Percentiles rank a stretch among this genome's conserved stretches.
These are phyloP conservation scores for Yamadazyma spencermartinsiae DNA, from an alignment of 1,139 yeast genomes.

Conservation along the genomic window DNA sequence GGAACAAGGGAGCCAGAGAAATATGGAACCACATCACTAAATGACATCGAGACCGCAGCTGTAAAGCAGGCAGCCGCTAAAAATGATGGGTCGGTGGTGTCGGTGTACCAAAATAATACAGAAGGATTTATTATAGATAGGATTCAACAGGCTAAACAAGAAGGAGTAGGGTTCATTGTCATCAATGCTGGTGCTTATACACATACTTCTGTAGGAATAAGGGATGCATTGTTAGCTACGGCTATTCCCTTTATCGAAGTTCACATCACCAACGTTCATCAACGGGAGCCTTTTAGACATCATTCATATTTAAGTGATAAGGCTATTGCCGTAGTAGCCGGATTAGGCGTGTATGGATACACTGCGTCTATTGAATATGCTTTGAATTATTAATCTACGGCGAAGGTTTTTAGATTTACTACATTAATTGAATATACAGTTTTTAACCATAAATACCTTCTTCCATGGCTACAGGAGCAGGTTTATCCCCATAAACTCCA, in stretches of 20 bases:
- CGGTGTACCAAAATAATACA: slow-evolving; percentile 41
- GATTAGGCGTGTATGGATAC: slow-evolving; percentile 51
- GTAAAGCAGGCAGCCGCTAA: slow-evolving; percentile 33
- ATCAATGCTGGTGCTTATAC: slow-evolving; percentile 56
- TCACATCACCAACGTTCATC: slow-evolving; percentile 51
- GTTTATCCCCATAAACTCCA: slow-evolving; percentile 77
- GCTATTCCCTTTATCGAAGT: slow-evolving; percentile 50
- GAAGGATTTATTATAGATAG: slow-evolving; percentile 50
- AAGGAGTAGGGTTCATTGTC: slow-evolving; percentile 41
- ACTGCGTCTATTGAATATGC: slow-evolving; percentile 51
- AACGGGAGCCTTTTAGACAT: slow-evolving; percentile 51
- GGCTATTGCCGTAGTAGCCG: slow-evolving; percentile 49
- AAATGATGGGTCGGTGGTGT: slow-evolving; percentile 30
- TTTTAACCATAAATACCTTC: slow-evolving; percentile 71
- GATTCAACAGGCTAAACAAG: slow-evolving; percentile 44
- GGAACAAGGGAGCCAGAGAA: slow-evolving; percentile 53
- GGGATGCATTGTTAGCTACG: slow-evolving; percentile 50
- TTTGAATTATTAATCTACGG: slow-evolving; percentile 27
- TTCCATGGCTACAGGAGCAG: slow-evolving; percentile 68
- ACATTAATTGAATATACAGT: neutral
- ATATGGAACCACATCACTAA: slow-evolving; percentile 46
- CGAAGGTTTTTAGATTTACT: neutral
- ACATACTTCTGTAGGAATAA: slow-evolving; percentile 50
- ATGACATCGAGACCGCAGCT: slow-evolving; percentile 43
- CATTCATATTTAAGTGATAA: slow-evolving; percentile 49